phyloP scores from a whole-genome alignment of 2,329 filamentous ascomycete genomes.

The Drechslera avenae region DNA sequence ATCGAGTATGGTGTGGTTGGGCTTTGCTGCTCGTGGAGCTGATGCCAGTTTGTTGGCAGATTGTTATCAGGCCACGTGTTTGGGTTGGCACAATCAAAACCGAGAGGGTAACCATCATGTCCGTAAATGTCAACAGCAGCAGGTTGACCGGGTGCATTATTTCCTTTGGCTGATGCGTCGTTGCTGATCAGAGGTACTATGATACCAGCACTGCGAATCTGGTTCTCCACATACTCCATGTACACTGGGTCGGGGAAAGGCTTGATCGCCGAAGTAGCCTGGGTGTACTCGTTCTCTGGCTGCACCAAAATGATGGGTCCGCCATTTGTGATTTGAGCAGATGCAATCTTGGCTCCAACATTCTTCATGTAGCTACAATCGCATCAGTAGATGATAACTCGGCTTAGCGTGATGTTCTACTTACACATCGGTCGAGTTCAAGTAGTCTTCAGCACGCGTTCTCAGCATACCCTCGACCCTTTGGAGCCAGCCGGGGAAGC shows the following conservation, averaged over 20 bases:
- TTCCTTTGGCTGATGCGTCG: conserved; percentile 65
- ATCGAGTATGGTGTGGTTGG: conserved; percentile 70
- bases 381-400: conserved; percentile 1
- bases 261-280: conserved; percentile 53
- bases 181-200: conserved; percentile 78
- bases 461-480: conserved; percentile 68
- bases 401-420: conserved; percentile 17
- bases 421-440: conserved; percentile 70
- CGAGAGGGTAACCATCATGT: conserved; percentile 66
- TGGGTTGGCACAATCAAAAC: conserved; percentile 65
- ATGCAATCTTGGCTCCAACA: conserved; percentile 70
- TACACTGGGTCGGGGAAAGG: conserved; percentile 70
- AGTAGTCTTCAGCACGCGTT: conserved; percentile 65
- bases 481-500: conserved; percentile 81
- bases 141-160: conserved; percentile 66
- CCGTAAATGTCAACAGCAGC: conserved; percentile 69
- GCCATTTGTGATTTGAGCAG: conserved; percentile 80
- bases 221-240: conserved; percentile 72
- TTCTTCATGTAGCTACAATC: conserved; percentile 61
- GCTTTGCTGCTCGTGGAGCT: conserved; percentile 63
- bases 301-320: conserved; percentile 80
- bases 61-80: conserved; percentile 62
- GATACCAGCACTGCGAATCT: conserved; percentile 70
- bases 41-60: conserved; percentile 63
- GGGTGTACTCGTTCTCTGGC: conserved; percentile 80